These are phyloP conservation scores for Carex pumila DNA, from an alignment of 176 grass and related monocot species.

Conservation along the genomic window DNA sequence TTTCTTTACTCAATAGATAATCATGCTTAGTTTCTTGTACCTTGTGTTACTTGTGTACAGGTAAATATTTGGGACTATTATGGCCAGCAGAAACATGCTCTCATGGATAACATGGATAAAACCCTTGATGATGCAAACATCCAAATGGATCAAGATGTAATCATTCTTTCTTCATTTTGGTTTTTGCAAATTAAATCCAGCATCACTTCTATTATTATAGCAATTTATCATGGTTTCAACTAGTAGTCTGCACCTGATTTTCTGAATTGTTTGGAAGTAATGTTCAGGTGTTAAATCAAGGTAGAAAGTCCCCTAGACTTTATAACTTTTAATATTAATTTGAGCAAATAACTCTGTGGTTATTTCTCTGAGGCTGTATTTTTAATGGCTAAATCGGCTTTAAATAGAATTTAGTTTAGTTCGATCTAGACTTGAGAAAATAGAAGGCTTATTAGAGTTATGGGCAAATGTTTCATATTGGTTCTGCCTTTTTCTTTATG, in stretches of 20 bases:
- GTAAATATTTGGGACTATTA: constrained; percentile 94
- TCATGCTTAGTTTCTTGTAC: constrained; percentile 4
- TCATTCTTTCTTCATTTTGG: constrained; percentile 13
- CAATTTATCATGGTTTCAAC: constrained; percentile 1
- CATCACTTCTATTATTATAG: not conserved
- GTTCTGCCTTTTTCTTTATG: not conserved
- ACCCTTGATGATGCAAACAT: constrained; percentile 96
- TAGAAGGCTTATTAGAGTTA: not conserved
- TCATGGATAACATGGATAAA: constrained; percentile 96
- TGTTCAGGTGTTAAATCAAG: not conserved
- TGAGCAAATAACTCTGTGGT: not conserved
- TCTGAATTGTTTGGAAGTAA: not conserved
- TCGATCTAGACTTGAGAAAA: not conserved
- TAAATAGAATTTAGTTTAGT: not conserved
- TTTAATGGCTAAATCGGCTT: not conserved
- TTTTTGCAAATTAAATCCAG: not conserved
- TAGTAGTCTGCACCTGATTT: not conserved
- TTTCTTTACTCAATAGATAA: constrained; percentile 5
- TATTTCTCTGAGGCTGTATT: not conserved
- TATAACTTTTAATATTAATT: not conserved
- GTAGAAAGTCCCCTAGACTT: not conserved
- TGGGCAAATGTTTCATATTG: not conserved
- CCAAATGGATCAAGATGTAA: constrained; percentile 99
- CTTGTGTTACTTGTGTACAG: constrained; percentile 35
- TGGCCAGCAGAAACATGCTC: constrained; percentile 75